These are phyloP conservation scores for Bjerkandera adusta DNA, from an alignment of 1,284 basidiomycete genomes.

Conservation along the genomic window DNA sequence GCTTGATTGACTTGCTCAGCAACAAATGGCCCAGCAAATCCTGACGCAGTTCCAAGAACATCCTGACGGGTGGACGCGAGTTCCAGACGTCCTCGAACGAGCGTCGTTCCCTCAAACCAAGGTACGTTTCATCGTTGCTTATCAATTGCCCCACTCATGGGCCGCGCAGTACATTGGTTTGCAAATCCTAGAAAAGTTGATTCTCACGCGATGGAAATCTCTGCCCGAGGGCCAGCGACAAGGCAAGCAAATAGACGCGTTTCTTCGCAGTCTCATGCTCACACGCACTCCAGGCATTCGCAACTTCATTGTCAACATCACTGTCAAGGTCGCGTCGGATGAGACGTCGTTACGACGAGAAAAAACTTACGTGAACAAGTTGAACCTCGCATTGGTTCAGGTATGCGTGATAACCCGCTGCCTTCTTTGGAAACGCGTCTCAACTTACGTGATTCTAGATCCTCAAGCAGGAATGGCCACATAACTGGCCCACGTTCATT, in stretches of 20 bases:
- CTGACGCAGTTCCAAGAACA: constrained; percentile 97
- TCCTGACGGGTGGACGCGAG: constrained; percentile 98
- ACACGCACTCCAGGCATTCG: constrained; percentile 69
- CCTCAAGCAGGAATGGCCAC: constrained; percentile 99
- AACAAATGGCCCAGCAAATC: constrained; percentile 87
- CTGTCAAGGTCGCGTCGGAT: constrained; percentile 91
- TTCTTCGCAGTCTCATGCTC: not conserved
- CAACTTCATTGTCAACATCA: constrained; percentile 95
- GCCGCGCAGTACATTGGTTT: constrained; percentile 83
- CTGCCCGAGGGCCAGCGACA: constrained; percentile 92
- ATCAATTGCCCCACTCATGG: not conserved
- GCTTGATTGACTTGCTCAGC: constrained; percentile 45
- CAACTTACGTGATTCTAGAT: constrained; percentile 58
- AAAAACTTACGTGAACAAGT: constrained; percentile 96
- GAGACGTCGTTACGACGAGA: constrained; percentile 86
- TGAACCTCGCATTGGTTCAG: constrained; percentile 95
- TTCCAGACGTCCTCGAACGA: constrained; percentile 90
- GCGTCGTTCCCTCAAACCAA: constrained; percentile 90
- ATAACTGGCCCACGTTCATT: constrained; percentile 99
- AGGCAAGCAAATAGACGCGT: constrained; percentile 44
- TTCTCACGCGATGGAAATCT: constrained; percentile 94
- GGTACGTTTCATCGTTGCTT: constrained; percentile 39
- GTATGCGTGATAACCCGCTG: constrained; percentile 39
- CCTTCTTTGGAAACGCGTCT: constrained; percentile 16
- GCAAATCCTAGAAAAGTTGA: constrained; percentile 93